These are phyloP conservation scores for Syzygium malaccense DNA, from an alignment of 441 rosid genomes.

Conservation along the genomic window DNA sequence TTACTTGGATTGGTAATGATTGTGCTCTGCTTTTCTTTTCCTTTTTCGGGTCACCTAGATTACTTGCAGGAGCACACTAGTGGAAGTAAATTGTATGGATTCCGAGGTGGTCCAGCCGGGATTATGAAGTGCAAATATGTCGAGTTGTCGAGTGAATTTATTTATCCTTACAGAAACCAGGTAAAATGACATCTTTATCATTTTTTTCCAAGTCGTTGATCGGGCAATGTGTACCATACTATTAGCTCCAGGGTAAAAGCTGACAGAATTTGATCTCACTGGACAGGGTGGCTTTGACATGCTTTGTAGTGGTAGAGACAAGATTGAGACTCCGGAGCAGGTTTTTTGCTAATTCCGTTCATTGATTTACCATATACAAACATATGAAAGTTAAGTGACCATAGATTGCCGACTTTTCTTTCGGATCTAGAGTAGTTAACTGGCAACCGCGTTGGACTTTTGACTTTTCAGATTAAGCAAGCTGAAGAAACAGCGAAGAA, in stretches of 20 bases:
- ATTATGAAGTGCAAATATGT: slow-evolving; percentile 93
- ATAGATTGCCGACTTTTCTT: neutral
- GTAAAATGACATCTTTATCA: slow-evolving; percentile 10
- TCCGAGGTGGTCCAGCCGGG: slow-evolving; percentile 98
- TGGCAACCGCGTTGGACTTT: neutral
- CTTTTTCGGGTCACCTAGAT: slow-evolving; percentile 28
- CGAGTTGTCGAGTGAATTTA: slow-evolving; percentile 62
- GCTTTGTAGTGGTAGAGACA: slow-evolving; percentile 99
- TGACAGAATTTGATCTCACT: neutral
- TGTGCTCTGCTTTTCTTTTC: neutral
- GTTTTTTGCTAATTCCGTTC: slow-evolving; percentile 14
- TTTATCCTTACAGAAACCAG: slow-evolving; percentile 89
- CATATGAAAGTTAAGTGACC: neutral
- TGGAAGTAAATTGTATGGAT: slow-evolving; percentile 80
- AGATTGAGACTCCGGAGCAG: slow-evolving; percentile 99
- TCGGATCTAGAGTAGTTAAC: neutral
- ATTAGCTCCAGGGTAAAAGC: neutral
- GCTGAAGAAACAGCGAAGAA: slow-evolving; percentile 87
- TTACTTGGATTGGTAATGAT: neutral
- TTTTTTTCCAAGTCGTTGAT: neutral
- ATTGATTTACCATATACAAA: neutral
- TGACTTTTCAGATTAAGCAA: slow-evolving; percentile 70
- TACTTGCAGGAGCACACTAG: slow-evolving; percentile 79
- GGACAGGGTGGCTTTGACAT: slow-evolving; percentile 96
- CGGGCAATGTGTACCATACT: neutral